Evolutionary conservation across 352 stramenopile genomes (phyloP).

Genomic region (Phytophthora europaea): DNA sequence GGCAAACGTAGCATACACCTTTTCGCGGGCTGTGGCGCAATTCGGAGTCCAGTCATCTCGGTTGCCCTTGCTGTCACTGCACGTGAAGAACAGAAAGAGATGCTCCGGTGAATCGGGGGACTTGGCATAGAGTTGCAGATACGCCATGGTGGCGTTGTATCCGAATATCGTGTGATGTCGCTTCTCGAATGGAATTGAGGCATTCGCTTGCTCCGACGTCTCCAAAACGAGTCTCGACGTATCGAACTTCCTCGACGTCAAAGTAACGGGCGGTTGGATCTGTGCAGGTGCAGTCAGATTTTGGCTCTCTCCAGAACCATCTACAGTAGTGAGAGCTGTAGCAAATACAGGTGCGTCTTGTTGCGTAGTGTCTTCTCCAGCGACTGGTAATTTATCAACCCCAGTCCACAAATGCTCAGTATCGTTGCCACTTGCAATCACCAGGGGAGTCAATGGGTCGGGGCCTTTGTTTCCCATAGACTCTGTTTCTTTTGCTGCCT

Average conservation of each 20-base stretch:
- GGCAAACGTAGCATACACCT: slow-evolving; percentile 64
- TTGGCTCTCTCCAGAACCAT: background rate
- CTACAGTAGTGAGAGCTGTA: background rate
- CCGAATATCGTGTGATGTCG: slow-evolving; percentile 58
- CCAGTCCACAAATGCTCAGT: slow-evolving; percentile 30
- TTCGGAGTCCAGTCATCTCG: slow-evolving; percentile 62
- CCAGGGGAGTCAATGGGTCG: slow-evolving; percentile 3
- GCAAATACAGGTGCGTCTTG: background rate
- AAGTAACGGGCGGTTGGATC: background rate
- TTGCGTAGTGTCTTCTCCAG: slow-evolving; percentile 1
- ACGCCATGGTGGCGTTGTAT: slow-evolving; percentile 62
- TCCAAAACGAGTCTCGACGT: slow-evolving; percentile 34
- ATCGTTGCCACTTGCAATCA: background rate
- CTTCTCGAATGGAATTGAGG: slow-evolving; percentile 41
- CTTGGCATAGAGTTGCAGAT: slow-evolving; percentile 54
- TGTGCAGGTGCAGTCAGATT: background rate
- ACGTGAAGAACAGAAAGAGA: slow-evolving; percentile 81
- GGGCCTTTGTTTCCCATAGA: slow-evolving; percentile 15
- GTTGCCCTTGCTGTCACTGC: slow-evolving; percentile 55
- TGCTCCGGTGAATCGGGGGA: slow-evolving; percentile 36
- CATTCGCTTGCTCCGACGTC: slow-evolving; percentile 14
- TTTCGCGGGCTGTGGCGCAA: slow-evolving; percentile 53
- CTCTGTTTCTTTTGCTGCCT: background rate
- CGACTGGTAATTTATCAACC: slow-evolving; percentile 33
- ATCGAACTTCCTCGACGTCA: slow-evolving; percentile 37